Base-by-base conservation (phyloP, 352 stramenopile species). In the Pelagophyceae sp. region DNA sequence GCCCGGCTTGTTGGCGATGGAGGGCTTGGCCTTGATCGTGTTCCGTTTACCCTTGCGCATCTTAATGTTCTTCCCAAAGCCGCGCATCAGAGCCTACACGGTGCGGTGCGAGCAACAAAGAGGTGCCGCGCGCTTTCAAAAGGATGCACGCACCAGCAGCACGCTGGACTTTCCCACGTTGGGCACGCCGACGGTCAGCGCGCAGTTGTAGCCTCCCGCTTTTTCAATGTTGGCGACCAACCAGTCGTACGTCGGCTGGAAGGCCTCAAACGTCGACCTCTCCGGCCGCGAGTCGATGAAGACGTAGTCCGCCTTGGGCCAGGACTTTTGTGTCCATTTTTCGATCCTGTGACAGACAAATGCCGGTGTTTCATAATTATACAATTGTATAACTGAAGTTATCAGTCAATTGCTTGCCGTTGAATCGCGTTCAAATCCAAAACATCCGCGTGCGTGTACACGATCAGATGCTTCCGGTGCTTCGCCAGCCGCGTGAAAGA, bases 401-500 rank as follows among this genome's bases (percentile, higher is more conserved):
- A n/a, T n/a, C n/a, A n/a, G n/a, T n/a, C n/a, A n/a, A n/a, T n/a
- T n/a, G n/a, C n/a, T n/a, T n/a, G 69, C 45, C 31, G n/a, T 64
- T 80, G 35, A 58, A 71, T 71, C 50, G 76, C 58, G 20, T 19
- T 25, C n/a, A 23, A 3, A 69, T 80, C 76, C 32, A 80, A 54
- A 29, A 80, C 38, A 71, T 80, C 76, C n/a, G 76, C 64, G 50
- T 80, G 76, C 29, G 76, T 80, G 38, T 80, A 80, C 33, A 38
- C 25, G 51, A 80, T 80, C 19, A 80, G 58, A 58, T 80, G 76
- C 40, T 27, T 38, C 45, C 76, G 35, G 65, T 80, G 77, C 51
- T 75, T 75, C 1, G 77, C 77, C n/a, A 80, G 51, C 33, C 77
- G 72, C 29, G 77, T 78, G 50, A 80, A 80, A 0, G 77, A 80